Base-by-base conservation (phyloP, 345 rosid genomes). In the Sisymbrium irio region DNA sequence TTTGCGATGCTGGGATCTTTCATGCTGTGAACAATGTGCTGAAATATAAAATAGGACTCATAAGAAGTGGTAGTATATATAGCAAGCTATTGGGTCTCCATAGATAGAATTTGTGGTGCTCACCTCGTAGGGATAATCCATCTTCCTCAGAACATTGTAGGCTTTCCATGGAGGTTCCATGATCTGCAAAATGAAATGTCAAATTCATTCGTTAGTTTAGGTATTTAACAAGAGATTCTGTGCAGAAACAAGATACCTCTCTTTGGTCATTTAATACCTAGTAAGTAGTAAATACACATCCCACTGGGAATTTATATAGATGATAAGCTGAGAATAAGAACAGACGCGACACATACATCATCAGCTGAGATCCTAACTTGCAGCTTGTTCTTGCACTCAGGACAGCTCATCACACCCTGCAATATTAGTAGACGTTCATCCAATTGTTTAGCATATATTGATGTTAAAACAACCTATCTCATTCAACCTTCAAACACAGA, bases 131-230 rank as follows among this genome's bases (percentile, higher is more conserved):
- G 97, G 98, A 79, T 93, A 91, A 63, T 91, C 97, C 97, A 89
- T 90, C 81, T 86, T 93, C 82, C 80, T 86, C 85, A 91, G 66
- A 45, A 93, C 79, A 62, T 91, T 86, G 69, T 83, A 87, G 18
- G 98, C 92, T 83, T 84, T 85, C 96, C 96, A 89, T 39, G 98
- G 97, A 79, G 97, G 97, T 71, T 93, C 97, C 97, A 91, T 89
- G 66, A 93, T 88, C 98, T 93, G 77, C 77, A 79, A 30, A 69
- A 73, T 35, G 58, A 17, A 56, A 51, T 32, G 47, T 30, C 54
- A 30, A 73, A 44, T 65, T 22, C 19, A 69, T 12, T 67, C 6
- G 9, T 56, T 47, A 58, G 45, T 27, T 56, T 12, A 22, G 42
- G 11, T 49, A 10, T 30, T 6, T 28, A 47, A 44, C 56, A 42